A percentile compares a stretch with the other conserved stretches of the same genome.
Evolutionary conservation across 192 early-diverging fungal genomes (phyloP).

Genomic region (Gryganskiella cystojenkinii): DNA sequence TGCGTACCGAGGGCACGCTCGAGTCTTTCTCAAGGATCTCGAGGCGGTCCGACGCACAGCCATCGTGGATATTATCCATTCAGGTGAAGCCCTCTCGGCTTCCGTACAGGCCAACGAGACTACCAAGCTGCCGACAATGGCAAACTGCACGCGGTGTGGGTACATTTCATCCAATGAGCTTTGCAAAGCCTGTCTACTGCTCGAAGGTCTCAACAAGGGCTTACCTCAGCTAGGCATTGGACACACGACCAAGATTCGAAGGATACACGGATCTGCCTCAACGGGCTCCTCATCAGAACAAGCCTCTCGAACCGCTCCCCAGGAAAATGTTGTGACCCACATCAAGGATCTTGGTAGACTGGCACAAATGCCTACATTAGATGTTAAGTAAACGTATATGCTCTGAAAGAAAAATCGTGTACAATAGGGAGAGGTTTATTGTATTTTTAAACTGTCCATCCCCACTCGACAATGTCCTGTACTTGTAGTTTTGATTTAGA

Average conservation of each 20-base stretch:
- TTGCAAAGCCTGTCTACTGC: slow-evolving; percentile 94
- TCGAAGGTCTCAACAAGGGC: slow-evolving; percentile 94
- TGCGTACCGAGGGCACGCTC: slow-evolving; percentile 95
- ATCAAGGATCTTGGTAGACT: slow-evolving; percentile 39
- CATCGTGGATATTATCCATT: slow-evolving; percentile 96
- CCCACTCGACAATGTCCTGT: slow-evolving; percentile 51
- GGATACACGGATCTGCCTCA: slow-evolving; percentile 31
- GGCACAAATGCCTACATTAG: slow-evolving; percentile 27
- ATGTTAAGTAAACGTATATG: not conserved
- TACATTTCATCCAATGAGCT: slow-evolving; percentile 93
- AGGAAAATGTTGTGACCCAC: slow-evolving; percentile 35
- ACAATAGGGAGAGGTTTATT: not conserved
- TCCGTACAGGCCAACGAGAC: slow-evolving; percentile 66
- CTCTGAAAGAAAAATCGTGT: not conserved
- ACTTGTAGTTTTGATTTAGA: not conserved
- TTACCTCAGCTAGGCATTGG: slow-evolving; percentile 78
- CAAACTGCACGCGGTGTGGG: slow-evolving; percentile 88
- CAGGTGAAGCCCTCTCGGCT: slow-evolving; percentile 85
- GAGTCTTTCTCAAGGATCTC: slow-evolving; percentile 95
- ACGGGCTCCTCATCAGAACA: slow-evolving; percentile 1
- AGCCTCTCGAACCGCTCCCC: not conserved
- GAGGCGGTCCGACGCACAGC: slow-evolving; percentile 88
- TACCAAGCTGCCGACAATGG: slow-evolving; percentile 70
- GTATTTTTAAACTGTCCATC: slow-evolving; percentile 16
- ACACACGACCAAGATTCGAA: slow-evolving; percentile 54